A percentile compares a stretch with the other conserved stretches of the same genome.
phyloP scores from a whole-genome alignment of 257 asterid species.

The Scutellaria minor region DNA sequence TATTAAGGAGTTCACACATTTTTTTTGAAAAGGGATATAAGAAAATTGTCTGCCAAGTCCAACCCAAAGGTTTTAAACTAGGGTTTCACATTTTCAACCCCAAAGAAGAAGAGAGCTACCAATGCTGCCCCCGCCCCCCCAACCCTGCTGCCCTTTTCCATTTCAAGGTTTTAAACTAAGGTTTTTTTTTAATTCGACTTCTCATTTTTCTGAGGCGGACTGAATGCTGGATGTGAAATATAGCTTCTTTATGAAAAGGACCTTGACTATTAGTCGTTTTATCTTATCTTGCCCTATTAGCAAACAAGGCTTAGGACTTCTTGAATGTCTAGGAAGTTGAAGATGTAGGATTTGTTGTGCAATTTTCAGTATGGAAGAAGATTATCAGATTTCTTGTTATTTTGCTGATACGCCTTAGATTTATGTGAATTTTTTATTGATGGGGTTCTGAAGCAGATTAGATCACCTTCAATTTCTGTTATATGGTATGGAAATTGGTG shows the following conservation, averaged over 20 bases:
- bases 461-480: neutral
- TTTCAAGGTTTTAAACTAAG: too few relatives aligned
- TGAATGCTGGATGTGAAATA: neutral
- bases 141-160: too few relatives aligned
- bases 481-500: constrained; percentile 7
- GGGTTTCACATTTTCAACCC: too few relatives aligned
- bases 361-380: constrained; percentile 20
- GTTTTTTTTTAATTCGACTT: neutral
- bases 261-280: constrained; percentile 12
- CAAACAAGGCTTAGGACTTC: constrained; percentile 23
- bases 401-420: constrained; percentile 12
- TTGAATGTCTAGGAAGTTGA: constrained; percentile 11
- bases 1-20: too few relatives aligned
- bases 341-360: constrained; percentile 24
- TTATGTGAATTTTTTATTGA: neutral
- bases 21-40: too few relatives aligned
- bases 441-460: constrained; percentile 1
- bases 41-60: too few relatives aligned
- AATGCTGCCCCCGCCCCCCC: too few relatives aligned
- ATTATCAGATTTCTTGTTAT: constrained; percentile 23
- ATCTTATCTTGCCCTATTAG: constrained; percentile 32
- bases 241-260: neutral
- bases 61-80: too few relatives aligned
- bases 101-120: too few relatives aligned
- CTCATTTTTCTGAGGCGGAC: constrained; percentile 7